Percentiles rank a stretch among this genome's conserved stretches.
Conservation (phyloP, 805 yeast genomes). For the Candida arabinofermentans region DNA sequence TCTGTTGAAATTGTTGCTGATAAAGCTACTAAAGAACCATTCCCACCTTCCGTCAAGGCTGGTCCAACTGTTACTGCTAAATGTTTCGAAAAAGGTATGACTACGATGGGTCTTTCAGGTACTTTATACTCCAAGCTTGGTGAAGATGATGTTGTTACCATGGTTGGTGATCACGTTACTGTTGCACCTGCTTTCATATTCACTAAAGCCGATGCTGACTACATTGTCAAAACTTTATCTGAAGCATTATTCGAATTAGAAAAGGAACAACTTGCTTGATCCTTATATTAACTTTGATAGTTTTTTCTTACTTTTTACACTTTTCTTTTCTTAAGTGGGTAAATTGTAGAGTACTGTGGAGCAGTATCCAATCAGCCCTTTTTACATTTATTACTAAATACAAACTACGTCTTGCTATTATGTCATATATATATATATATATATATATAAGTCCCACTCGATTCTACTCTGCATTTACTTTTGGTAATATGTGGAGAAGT, state of each 20-base stretch:
- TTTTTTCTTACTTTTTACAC: too few relatives aligned
- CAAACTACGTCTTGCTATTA: too few relatives aligned
- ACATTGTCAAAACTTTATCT: constrained; percentile 36
- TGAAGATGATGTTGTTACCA: constrained; percentile 27
- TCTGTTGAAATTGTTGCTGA: constrained; percentile 54
- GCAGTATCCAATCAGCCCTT: too few relatives aligned
- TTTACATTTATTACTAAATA: too few relatives aligned
- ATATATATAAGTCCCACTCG: too few relatives aligned
- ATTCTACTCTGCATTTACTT: too few relatives aligned
- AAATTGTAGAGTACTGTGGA: too few relatives aligned
- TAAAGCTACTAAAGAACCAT: constrained; percentile 46
- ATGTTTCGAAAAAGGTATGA: constrained; percentile 43
- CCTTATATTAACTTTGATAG: background rate
- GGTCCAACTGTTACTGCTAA: constrained; percentile 32
- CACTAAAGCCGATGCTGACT: constrained; percentile 39
- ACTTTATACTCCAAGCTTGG: constrained; percentile 25
- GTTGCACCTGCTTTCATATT: constrained; percentile 45
- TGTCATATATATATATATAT: too few relatives aligned
- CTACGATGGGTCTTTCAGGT: constrained; percentile 45
- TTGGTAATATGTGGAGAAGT: too few relatives aligned
- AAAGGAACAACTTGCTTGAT: constrained; percentile 16
- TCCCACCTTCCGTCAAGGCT: constrained; percentile 34
- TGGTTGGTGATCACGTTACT: constrained; percentile 41
- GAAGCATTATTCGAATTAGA: constrained; percentile 38
- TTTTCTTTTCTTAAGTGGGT: too few relatives aligned